Base-by-base conservation (phyloP, 2,329 filamentous ascomycete genomes). In the Trichophyton simii region DNA sequence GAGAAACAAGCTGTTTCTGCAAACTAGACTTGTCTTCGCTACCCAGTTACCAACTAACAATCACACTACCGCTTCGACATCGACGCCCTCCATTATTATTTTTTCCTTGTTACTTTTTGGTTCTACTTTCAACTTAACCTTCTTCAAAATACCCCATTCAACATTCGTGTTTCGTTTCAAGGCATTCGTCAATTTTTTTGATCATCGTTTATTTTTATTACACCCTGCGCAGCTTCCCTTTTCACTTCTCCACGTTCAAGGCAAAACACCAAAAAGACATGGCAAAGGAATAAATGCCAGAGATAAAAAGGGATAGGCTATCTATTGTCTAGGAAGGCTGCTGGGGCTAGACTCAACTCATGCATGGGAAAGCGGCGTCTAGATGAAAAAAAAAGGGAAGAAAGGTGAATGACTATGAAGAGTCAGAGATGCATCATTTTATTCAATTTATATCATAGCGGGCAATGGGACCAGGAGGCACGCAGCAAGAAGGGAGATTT, bases 321-420 rank as follows among this genome's bases (percentile, higher is more conserved):
- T 28, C 28, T 54, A 28, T 54, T 22, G 48, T 54, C 22, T 54
- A 55, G 52, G 52, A 38, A 22, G 52, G 34, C 52, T 34, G 52
- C 52, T 28, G 52, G 52, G 52, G 52, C 52, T 55, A 55, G 52
- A 55, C 52, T 55, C 52, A 55, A 55, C 52, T 55, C 52, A 55
- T 55, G 52, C 52, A 55, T 55, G 52, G 52, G 46, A 34, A 55
- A 55, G 25, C 52, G 52, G 52, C 52, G 52, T 55, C 52, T 55
- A 54, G 25, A 55, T n/a, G 13, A 22, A 36, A 15, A 15, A 7
- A 11, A 34, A 55, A 28, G 18, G 25, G 28, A 28, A 55, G 52
- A 20, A 20, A 28, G 18, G 28, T 9, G 6, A 36, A 55, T 28
- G 18, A 44, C 41, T 38, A 11, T 38, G 7, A 36, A 55, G 31